Conservation (phyloP, 352 stramenopile genomes). For the Phytophthora boehmeriae region DNA sequence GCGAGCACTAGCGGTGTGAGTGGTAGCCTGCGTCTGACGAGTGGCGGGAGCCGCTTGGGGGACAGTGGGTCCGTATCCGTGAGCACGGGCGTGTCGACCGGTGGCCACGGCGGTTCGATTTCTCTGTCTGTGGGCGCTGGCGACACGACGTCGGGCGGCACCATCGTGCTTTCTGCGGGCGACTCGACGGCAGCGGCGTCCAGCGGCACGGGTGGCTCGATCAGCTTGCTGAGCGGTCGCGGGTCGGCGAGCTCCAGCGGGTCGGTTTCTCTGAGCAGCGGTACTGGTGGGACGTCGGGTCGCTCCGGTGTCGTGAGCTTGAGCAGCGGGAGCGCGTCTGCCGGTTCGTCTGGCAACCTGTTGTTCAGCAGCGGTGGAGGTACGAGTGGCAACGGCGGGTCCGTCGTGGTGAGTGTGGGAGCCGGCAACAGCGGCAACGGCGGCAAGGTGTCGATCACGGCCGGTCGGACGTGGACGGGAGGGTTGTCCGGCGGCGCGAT, state of each 20-base stretch:
- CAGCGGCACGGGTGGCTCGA: constrained; percentile 1
- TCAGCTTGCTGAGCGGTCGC: constrained; percentile 2
- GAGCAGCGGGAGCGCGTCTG: not conserved
- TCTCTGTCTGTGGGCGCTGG: constrained; percentile 28
- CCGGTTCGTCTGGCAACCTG: not conserved
- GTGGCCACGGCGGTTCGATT: constrained; percentile 30
- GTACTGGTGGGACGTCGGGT: not conserved
- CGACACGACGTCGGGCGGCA: constrained; percentile 21
- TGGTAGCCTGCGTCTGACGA: constrained; percentile 6
- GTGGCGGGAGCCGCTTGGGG: not conserved
- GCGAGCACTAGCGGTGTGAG: constrained; percentile 10
- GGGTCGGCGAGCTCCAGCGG: constrained; percentile 14
- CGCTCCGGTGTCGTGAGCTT: not conserved
- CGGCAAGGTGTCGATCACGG: not conserved
- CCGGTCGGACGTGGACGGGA: not conserved
- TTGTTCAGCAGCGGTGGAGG: constrained; percentile 1
- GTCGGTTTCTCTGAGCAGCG: constrained; percentile 10
- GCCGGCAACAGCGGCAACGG: constrained; percentile 25
- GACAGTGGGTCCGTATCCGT: constrained; percentile 14
- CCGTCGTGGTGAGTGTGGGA: constrained; percentile 28
- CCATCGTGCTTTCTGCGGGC: constrained; percentile 13
- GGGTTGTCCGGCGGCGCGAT: constrained; percentile 7
- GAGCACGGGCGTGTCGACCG: constrained; percentile 19
- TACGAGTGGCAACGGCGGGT: constrained; percentile 9
- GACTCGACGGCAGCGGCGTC: constrained; percentile 9